These are phyloP conservation scores for Cyberlindnera mycetangii DNA, from an alignment of 805 yeast genomes.

Conservation along the genomic window DNA sequence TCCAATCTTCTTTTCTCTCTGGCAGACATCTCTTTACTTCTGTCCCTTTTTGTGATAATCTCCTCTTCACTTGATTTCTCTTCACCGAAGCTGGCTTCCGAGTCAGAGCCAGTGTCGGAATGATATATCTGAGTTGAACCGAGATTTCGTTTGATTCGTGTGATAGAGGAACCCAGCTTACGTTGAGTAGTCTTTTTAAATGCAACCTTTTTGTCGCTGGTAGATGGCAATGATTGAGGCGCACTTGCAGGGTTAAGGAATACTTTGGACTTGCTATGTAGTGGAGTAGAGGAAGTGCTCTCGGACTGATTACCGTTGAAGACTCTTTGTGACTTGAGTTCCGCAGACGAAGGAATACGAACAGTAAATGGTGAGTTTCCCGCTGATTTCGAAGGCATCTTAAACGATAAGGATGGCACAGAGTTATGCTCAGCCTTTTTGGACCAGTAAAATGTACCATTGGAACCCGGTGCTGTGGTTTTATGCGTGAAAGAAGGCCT, in stretches of 20 bases:
- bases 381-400: too few species aligned
- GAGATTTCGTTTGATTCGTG: background rate
- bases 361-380: background rate
- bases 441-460: too few species aligned
- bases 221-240: background rate
- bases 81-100: background rate
- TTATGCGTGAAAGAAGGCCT: too few species aligned
- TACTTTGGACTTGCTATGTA: background rate
- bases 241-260: background rate
- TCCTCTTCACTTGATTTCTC: background rate
- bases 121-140: background rate
- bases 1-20: constrained; percentile 13
- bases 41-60: background rate
- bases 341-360: background rate
- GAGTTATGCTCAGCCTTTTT: too few species aligned
- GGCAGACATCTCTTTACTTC: constrained; percentile 1
- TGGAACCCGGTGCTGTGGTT: too few species aligned
- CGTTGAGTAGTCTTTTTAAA: background rate
- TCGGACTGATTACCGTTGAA: background rate
- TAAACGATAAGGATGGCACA: too few species aligned
- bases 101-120: background rate
- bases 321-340: background rate
- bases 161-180: background rate
- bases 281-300: background rate
- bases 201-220: background rate